Evolutionary conservation across 2,329 filamentous ascomycete species (phyloP).

Genomic region (Thelonectria discophora): DNA sequence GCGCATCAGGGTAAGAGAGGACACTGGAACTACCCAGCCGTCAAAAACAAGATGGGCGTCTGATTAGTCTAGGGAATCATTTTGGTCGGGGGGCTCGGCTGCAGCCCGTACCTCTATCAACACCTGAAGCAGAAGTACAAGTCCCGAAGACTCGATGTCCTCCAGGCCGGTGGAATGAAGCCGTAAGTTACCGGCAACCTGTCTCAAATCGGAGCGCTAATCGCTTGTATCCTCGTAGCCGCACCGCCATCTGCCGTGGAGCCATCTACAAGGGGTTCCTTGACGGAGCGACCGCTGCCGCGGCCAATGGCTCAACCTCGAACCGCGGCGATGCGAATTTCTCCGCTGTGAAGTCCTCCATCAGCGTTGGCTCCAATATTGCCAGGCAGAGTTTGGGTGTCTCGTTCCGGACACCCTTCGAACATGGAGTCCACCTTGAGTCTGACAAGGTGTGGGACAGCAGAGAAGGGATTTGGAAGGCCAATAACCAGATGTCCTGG

Average conservation of each 20-base stretch:
- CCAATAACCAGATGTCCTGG: too few species aligned
- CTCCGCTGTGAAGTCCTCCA: background rate
- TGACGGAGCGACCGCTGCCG: too few species aligned
- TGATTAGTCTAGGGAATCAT: conserved; percentile 1
- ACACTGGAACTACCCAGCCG: too few species aligned
- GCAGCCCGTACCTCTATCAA: conserved; percentile 8
- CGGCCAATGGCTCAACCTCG: too few species aligned
- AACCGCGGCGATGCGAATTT: too few species aligned
- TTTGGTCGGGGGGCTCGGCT: conserved; percentile 9
- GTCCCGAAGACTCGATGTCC: background rate
- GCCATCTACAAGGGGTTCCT: conserved; percentile 20
- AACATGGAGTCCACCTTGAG: background rate
- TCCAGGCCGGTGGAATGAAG: conserved; percentile 7
- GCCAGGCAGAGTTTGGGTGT: conserved; percentile 14
- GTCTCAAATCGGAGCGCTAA: background rate
- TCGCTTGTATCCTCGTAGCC: background rate
- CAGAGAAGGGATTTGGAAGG: too few species aligned
- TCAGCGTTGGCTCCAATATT: conserved; percentile 7
- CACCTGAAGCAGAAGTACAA: background rate
- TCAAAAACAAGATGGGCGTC: too few species aligned
- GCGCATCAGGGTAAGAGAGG: background rate
- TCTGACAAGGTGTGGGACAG: conserved; percentile 10
- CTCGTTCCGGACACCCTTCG: background rate
- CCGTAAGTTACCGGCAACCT: conserved; percentile 8
- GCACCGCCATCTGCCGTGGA: conserved; percentile 15